These are phyloP conservation scores for Pontederia crassipes DNA, from an alignment of 176 grass and related monocot genomes.

Conservation along the genomic window DNA sequence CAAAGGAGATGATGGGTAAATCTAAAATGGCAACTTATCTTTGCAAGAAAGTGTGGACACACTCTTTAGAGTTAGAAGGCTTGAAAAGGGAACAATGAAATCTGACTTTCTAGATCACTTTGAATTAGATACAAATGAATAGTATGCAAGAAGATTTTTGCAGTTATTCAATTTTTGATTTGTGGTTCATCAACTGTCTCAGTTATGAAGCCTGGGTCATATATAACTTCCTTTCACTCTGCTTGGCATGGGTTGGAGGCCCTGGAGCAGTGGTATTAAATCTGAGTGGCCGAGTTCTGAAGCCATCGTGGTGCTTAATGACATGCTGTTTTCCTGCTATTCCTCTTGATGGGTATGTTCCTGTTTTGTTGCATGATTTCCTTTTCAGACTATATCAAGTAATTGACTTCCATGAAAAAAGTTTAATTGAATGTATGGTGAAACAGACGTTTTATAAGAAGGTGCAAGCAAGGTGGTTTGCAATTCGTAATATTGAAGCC, in stretches of 20 bases:
- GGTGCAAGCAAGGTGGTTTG: slow-evolving; percentile 95
- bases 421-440: not conserved
- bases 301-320: slow-evolving; percentile 92
- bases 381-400: not conserved
- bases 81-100: too few species aligned
- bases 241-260: slow-evolving; percentile 90
- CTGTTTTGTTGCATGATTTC: not conserved
- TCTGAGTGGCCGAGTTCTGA: slow-evolving; percentile 64
- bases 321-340: slow-evolving; percentile 92
- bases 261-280: slow-evolving; percentile 72
- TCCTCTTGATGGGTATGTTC: slow-evolving; percentile 83
- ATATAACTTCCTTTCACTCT: slow-evolving; percentile 89
- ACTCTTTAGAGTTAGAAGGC: too few species aligned
- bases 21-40: too few species aligned
- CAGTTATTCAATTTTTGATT: not conserved
- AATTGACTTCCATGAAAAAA: too few species aligned
- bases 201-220: slow-evolving; percentile 93
- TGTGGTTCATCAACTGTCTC: slow-evolving; percentile 19
- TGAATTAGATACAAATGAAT: not conserved
- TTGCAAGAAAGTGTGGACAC: too few species aligned
- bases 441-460: slow-evolving; percentile 92
- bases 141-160: too few species aligned
- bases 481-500: slow-evolving; percentile 99
- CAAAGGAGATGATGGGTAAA: too few species aligned
- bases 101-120: not conserved